These are phyloP conservation scores for Mycena galericulata DNA, from an alignment of 768 basidiomycete genomes.

Conservation along the genomic window DNA sequence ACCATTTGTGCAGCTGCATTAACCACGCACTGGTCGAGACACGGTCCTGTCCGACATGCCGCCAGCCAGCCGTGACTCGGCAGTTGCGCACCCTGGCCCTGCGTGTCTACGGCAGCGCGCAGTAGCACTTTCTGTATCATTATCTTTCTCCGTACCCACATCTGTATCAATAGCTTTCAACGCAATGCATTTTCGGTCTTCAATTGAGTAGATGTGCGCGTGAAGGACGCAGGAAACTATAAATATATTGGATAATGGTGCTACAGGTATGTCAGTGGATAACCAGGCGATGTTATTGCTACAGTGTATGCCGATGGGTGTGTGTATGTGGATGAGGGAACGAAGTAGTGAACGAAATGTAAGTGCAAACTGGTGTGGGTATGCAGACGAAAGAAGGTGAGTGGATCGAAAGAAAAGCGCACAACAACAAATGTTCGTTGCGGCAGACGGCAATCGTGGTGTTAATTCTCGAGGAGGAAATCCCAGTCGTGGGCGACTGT, in stretches of 20 bases:
- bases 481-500: slow-evolving; percentile 77
- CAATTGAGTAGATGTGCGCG: background rate
- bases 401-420: slow-evolving; percentile 18
- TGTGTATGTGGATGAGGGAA: slow-evolving; percentile 15
- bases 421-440: slow-evolving; percentile 25
- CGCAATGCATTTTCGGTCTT: background rate
- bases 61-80: slow-evolving; percentile 20
- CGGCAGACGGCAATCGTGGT: slow-evolving; percentile 1
- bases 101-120: background rate
- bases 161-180: slow-evolving; percentile 14
- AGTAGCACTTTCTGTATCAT: background rate
- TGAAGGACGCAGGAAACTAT: background rate
- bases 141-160: background rate
- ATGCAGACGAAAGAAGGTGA: slow-evolving; percentile 22
- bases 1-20: slow-evolving; percentile 23
- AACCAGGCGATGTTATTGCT: slow-evolving; percentile 23
- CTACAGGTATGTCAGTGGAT: slow-evolving; percentile 23
- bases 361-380: slow-evolving; percentile 28
- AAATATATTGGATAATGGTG: slow-evolving; percentile 17
- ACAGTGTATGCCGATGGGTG: slow-evolving; percentile 32
- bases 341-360: slow-evolving; percentile 25
- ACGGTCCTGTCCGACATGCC: slow-evolving; percentile 26
- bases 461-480: slow-evolving; percentile 77
- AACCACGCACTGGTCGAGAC: slow-evolving; percentile 18
- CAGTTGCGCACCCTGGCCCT: slow-evolving; percentile 27